These are phyloP conservation scores for Sarcodon sp. DNA, from an alignment of 768 basidiomycete genomes.

Conservation along the genomic window DNA sequence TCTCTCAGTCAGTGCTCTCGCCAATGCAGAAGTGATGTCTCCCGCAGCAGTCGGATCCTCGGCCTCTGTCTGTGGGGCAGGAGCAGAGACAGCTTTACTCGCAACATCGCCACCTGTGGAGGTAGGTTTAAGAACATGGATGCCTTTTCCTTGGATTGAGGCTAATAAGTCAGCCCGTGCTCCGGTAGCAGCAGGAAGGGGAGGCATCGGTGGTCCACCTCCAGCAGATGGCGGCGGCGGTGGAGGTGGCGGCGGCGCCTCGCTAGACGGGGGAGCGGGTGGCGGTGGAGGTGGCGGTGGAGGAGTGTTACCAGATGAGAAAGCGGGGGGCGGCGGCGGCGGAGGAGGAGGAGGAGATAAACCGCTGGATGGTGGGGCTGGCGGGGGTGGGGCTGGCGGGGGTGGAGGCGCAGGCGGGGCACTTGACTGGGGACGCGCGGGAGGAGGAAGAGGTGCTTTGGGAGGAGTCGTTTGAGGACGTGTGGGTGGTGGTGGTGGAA, in stretches of 20 bases:
- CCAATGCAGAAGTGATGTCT: constrained; percentile 73
- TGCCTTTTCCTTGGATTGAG: constrained; percentile 73
- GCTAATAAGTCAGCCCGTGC: constrained; percentile 59
- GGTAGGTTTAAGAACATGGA: constrained; percentile 56
- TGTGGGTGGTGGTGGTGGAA: constrained; percentile 17
- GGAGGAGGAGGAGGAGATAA: constrained; percentile 8
- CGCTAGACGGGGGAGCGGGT: constrained; percentile 15
- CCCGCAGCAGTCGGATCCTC: constrained; percentile 36
- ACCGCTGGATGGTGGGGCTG: constrained; percentile 19
- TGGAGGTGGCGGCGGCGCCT: constrained; percentile 24
- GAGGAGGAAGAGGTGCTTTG: constrained; percentile 17
- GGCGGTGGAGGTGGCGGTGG: constrained; percentile 32
- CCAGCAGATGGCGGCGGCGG: constrained; percentile 27
- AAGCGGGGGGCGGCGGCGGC: constrained; percentile 16
- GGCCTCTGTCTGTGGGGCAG: constrained; percentile 20
- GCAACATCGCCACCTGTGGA: constrained; percentile 15
- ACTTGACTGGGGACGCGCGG: constrained; percentile 12
- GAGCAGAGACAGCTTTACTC: constrained; percentile 19
- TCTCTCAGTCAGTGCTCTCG: constrained; percentile 68
- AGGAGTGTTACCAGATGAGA: constrained; percentile 12
- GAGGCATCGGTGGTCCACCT: constrained; percentile 11
- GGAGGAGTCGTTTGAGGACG: constrained; percentile 16
- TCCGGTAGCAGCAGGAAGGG: constrained; percentile 38
- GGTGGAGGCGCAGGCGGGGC: constrained; percentile 25
- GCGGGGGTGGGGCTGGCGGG: constrained; percentile 21